Evolutionary conservation across 2,329 filamentous ascomycete species (phyloP).

Genomic region (Scorias spongiosa): DNA sequence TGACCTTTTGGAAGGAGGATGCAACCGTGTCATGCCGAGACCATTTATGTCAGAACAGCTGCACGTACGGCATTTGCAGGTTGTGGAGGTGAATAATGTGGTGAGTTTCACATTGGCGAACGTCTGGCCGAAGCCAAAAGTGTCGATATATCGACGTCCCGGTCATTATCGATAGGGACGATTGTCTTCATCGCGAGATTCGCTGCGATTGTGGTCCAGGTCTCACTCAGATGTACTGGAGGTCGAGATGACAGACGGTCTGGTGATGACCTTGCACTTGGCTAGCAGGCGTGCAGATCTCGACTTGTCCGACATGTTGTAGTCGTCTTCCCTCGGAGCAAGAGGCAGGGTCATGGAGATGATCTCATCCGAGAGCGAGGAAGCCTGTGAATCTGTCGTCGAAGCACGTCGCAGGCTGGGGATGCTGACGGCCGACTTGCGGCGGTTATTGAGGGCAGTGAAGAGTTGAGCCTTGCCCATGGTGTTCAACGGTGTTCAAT

Average conservation of each 20-base stretch:
- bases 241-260: background rate
- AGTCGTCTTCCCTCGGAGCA: conserved; percentile 18
- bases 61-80: too few species aligned
- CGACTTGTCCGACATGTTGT: conserved; percentile 15
- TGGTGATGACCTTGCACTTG: conserved; percentile 11
- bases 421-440: conserved; percentile 3
- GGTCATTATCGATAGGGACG: too few species aligned
- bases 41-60: too few species aligned
- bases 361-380: conserved; percentile 2
- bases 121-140: too few species aligned
- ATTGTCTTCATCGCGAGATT: too few species aligned
- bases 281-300: conserved; percentile 12
- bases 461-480: background rate
- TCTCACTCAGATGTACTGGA: background rate
- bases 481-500: too few species aligned
- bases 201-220: too few species aligned
- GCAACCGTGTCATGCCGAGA: too few species aligned
- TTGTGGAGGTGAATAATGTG: too few species aligned
- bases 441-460: background rate
- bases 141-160: too few species aligned
- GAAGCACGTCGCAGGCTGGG: conserved; percentile 7
- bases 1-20: too few species aligned
- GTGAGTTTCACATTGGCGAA: too few species aligned
- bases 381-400: conserved; percentile 11
- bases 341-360: conserved; percentile 14